Conservation (phyloP, 805 yeast species). For the Candida pini region DNA sequence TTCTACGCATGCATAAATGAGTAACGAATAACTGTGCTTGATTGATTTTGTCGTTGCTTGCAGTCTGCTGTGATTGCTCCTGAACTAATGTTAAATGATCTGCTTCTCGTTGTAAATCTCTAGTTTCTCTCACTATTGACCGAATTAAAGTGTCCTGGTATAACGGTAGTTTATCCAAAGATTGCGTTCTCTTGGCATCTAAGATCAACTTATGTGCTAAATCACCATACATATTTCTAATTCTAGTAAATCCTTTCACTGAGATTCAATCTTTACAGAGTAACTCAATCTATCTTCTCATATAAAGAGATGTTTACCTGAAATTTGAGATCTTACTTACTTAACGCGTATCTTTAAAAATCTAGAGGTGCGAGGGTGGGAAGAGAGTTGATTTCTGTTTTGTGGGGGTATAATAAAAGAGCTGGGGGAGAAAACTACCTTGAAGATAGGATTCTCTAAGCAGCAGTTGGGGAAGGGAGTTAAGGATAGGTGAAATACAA, state of each 20-base stretch:
- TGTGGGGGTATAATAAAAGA: no score
- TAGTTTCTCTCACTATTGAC: conserved; percentile 64
- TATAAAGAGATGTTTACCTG: conserved; percentile 2
- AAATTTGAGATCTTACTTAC: no score
- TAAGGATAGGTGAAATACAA: no score
- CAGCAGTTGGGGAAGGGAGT: no score
- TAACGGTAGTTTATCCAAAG: conserved; percentile 58
- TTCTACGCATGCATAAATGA: conserved; percentile 73
- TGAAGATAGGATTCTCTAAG: no score
- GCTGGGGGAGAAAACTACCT: no score
- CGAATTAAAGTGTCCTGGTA: conserved; percentile 71
- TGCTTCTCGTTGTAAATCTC: conserved; percentile 53
- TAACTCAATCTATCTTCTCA: no score
- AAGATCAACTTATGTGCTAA: conserved; percentile 72
- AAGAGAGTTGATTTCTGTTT: no score
- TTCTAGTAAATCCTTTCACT: no score
- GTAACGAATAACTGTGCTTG: conserved; percentile 66
- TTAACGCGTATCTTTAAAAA: no score
- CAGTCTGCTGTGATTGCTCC: conserved; percentile 14
- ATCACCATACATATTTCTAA: conserved; percentile 75
- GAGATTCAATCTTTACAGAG: no score
- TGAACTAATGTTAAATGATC: conserved; percentile 34
- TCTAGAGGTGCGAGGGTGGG: no score
- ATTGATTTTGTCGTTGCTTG: conserved; percentile 37
- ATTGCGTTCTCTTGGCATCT: conserved; percentile 77